Base-by-base conservation (phyloP, 192 early-diverging fungal species). In the Funneliformis mosseae region DNA sequence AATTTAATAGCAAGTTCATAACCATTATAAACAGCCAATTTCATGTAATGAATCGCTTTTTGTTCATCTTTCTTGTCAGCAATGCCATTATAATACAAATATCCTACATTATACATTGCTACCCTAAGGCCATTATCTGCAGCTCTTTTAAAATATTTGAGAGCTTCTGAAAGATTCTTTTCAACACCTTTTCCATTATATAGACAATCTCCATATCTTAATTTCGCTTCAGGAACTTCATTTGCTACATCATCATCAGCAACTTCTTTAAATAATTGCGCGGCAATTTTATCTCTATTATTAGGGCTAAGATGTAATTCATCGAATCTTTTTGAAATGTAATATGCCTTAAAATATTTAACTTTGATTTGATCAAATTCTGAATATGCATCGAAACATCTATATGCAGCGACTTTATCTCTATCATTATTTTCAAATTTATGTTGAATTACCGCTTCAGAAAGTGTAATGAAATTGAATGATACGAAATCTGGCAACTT, bases 251-350 rank as follows among this genome's bases (percentile, higher is more conserved):
- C 27, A 38, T 38, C 63, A 9, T 23, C 63, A 11, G 25, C n/a
- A 11, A 28, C 63, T 66, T 66, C 68, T 70, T 70, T 70, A 70
- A 23, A 70, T 41, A 42, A n/a, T 42, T 42, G 16, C 2, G 68
- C 68, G 8, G 33, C 68, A n/a, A 12, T 33, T 8, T 21, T 70
- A 18, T 41, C 38, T n/a, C 21, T 70, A 18, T 43, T 42, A 12
- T 11, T 16, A 21, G 7, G 68, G 14, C 33, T 38, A 33, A 2
- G 7, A 25, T 11, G 9, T 4, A 14, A 16, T 66, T 3, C 48
- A 8, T 28, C 33, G 33, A 28, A 66, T 28, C 8, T 12, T 66
- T 66, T 23, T 7, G 63, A 23, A 12, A 28, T 25, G 9, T 66
- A 66, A 66, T 38, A 33, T 28, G 25, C 63, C 12, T 28, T 28